Conservation (phyloP, 441 rosid species). For the Syzygium malaccense region DNA sequence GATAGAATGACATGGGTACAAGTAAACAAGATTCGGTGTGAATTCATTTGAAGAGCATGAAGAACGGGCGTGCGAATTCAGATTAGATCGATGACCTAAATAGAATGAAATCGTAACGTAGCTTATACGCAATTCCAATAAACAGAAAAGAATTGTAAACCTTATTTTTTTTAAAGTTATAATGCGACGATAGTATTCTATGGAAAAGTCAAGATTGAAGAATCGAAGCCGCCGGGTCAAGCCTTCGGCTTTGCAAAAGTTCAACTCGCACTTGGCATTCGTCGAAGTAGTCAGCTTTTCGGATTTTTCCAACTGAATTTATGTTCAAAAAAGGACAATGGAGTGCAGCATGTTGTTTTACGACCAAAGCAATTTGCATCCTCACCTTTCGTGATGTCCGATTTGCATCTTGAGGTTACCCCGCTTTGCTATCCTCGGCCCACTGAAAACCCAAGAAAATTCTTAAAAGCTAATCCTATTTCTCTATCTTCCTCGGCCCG, state of each 20-base stretch:
- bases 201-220: neutral
- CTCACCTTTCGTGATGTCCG: neutral
- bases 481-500: neutral
- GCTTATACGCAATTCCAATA: neutral
- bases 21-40: too few relatives aligned
- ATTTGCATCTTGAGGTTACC: neutral
- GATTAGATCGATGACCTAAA: neutral
- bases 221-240: neutral
- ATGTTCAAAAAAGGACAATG: neutral
- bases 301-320: neutral
- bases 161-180: neutral
- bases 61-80: neutral
- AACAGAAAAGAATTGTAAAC: neutral
- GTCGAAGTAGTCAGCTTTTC: neutral
- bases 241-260: neutral
- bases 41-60: too few relatives aligned
- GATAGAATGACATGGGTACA: too few relatives aligned
- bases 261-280: neutral
- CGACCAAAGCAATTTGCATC: neutral
- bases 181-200: neutral
- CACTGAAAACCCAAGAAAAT: neutral
- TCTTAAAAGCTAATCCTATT: neutral
- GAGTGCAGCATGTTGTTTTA: neutral
- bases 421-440: neutral
- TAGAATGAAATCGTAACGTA: neutral